These are phyloP conservation scores for Nakataea oryzae DNA, from an alignment of 2,329 filamentous ascomycete genomes.

Conservation along the genomic window DNA sequence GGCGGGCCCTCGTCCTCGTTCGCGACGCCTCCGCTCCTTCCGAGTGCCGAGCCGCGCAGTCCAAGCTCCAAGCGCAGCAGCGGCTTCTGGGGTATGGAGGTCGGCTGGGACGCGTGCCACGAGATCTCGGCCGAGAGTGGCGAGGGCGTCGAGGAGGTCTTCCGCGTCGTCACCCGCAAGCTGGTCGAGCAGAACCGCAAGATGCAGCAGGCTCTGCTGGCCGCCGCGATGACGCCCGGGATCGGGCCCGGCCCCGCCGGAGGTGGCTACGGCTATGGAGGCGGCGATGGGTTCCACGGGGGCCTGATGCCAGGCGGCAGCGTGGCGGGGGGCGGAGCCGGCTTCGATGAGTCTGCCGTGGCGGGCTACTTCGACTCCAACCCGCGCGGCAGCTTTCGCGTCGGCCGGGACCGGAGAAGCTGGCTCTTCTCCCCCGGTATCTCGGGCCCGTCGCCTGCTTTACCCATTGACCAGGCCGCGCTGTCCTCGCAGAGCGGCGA, in stretches of 20 bases:
- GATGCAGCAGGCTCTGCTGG: constrained; percentile 47
- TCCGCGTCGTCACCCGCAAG: constrained; percentile 57
- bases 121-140: constrained; percentile 92
- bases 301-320: constrained; percentile 1
- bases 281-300: constrained; percentile 6
- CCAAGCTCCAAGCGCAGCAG: constrained; percentile 57
- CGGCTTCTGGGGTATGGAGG: constrained; percentile 83
- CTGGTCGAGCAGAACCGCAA: constrained; percentile 54
- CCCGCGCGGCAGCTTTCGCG: constrained; percentile 40
- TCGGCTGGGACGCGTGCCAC: constrained; percentile 94
- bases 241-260: constrained; percentile 28
- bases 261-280: constrained; percentile 6
- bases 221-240: constrained; percentile 41
- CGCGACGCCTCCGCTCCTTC: constrained; percentile 9
- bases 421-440: constrained; percentile 48
- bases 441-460: constrained; percentile 27
- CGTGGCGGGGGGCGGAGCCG: constrained; percentile 2
- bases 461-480: constrained; percentile 34
- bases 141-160: constrained; percentile 94
- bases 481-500: constrained; percentile 5
- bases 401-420: constrained; percentile 46
- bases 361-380: constrained; percentile 39
- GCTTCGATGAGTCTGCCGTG: constrained; percentile 6
- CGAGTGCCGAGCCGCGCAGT: constrained; percentile 40
- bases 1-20: neutral